Evolutionary conservation across 805 yeast species (phyloP).

Genomic region (Torulaspora indica): DNA sequence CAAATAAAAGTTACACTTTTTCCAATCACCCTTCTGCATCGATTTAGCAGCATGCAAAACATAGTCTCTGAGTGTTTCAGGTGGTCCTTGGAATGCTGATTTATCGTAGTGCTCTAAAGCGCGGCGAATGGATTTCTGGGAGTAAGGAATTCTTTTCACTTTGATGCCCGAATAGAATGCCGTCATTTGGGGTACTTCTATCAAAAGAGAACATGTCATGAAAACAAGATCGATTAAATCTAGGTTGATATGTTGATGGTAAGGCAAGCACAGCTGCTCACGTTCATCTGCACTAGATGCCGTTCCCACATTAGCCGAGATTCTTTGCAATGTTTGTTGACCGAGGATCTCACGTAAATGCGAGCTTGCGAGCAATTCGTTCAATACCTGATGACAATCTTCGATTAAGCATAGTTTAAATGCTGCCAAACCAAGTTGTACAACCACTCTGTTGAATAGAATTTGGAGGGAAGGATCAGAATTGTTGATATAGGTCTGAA

Average conservation of each 20-base stretch:
- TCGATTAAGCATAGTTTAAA: constrained; percentile 82
- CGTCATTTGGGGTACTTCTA: constrained; percentile 89
- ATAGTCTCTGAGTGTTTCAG: constrained; percentile 91
- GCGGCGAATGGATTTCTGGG: constrained; percentile 83
- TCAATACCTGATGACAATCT: constrained; percentile 81
- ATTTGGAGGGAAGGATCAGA: constrained; percentile 87
- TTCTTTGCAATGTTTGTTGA: constrained; percentile 75
- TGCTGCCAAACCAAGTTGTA: constrained; percentile 92
- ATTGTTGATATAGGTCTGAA: constrained; percentile 75
- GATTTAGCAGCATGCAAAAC: constrained; percentile 89
- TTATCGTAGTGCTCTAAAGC: constrained; percentile 88
- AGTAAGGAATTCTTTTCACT: constrained; percentile 52
- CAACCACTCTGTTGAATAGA: constrained; percentile 89
- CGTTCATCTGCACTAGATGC: constrained; percentile 29
- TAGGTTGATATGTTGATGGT: constrained; percentile 96
- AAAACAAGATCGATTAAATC: constrained; percentile 92
- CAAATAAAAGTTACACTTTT: constrained; percentile 63
- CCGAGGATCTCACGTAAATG: constrained; percentile 90
- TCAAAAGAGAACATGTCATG: constrained; percentile 80
- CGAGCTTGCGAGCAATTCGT: constrained; percentile 80
- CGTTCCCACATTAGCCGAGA: constrained; percentile 44
- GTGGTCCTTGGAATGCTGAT: constrained; percentile 95
- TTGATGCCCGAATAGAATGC: constrained; percentile 55
- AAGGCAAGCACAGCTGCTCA: constrained; percentile 79
- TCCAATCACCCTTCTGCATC: constrained; percentile 88